Evolutionary conservation across 345 rosid genomes (phyloP), one percentile per base, ranked within the genome.

Genomic region (Euphorbia pulcherrima): DNA sequence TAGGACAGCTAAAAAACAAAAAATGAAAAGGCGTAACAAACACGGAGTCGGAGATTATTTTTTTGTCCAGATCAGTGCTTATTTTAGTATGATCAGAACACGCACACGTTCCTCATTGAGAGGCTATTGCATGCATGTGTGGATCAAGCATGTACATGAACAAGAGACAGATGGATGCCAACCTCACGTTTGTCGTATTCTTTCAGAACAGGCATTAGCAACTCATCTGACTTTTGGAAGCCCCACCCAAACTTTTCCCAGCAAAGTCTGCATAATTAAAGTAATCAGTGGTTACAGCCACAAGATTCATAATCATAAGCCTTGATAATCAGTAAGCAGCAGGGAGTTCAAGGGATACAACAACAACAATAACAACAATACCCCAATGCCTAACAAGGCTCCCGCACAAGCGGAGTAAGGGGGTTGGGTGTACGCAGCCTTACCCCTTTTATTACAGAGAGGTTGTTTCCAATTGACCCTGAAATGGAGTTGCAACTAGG

Each of bases 211-310:
- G 95, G 99, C 68, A 85, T 55, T 24, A 91, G 83, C 72, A 94
- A 76, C 72, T 90, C 96, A 70, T 91, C 92, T 26, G 89, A 83
- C 77, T 94, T 94, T 72, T 85, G 86, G 62, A 87, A 47, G 71
- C 75, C 83, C 99, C 97, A 94, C 16, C 87, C 96, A 84, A 94
- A 88, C 75, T 87, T 91, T 64, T 94, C 99, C 92, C 92, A 89
- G 83, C 99, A 91, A 73, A 91, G 69, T 78, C 99, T 94, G 76
- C 24, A 66, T 53, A 64, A 62, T 30, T 53, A 62, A 33, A 16
- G 39, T 23, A 37, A 58, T 58, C 17, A 29, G 35, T 41, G n/a
- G 13, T 21, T 53, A 21, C 41, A 52, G 16, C 4, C 27, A 60
- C 23, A 16, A 35, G 0, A 13, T 33, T n/a, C 46, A 35, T 61